These are phyloP conservation scores for Pulveroboletus sp. DNA, from an alignment of 768 basidiomycete species.

Conservation along the genomic window DNA sequence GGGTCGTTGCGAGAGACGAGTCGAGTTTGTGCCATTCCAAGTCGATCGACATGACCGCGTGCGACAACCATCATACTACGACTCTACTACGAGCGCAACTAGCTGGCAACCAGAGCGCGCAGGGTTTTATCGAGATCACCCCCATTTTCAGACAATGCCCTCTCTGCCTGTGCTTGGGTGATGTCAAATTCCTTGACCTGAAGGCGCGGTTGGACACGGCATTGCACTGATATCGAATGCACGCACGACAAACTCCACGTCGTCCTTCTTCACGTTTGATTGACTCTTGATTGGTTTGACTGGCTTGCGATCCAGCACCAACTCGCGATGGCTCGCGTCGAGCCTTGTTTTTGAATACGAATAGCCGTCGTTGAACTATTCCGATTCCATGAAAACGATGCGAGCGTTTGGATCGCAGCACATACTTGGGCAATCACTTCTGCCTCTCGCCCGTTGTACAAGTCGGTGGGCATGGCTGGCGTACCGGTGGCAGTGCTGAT, in stretches of 20 bases:
- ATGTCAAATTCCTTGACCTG: slow-evolving; percentile 32
- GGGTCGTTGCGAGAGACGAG: slow-evolving; percentile 59
- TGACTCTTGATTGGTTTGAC: slow-evolving; percentile 45
- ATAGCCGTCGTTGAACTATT: slow-evolving; percentile 56
- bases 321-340: slow-evolving; percentile 47
- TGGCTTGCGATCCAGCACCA: slow-evolving; percentile 44
- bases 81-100: neutral
- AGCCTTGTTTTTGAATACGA: slow-evolving; percentile 35
- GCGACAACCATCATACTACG: too few species aligned
- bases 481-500: slow-evolving; percentile 23
- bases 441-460: slow-evolving; percentile 29
- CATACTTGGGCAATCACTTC: slow-evolving; percentile 29
- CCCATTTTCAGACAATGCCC: slow-evolving; percentile 26
- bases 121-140: slow-evolving; percentile 29
- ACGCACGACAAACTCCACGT: slow-evolving; percentile 28
- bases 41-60: slow-evolving; percentile 80
- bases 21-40: slow-evolving; percentile 90
- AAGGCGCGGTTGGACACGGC: slow-evolving; percentile 2
- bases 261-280: slow-evolving; percentile 26
- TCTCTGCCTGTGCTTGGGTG: slow-evolving; percentile 28
- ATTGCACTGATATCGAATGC: neutral
- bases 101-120: slow-evolving; percentile 26
- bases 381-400: slow-evolving; percentile 30
- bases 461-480: slow-evolving; percentile 18
- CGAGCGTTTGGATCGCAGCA: neutral